Evolutionary conservation across 2,329 filamentous ascomycete genomes (phyloP).

Genomic region (Paecilomyces variotii): DNA sequence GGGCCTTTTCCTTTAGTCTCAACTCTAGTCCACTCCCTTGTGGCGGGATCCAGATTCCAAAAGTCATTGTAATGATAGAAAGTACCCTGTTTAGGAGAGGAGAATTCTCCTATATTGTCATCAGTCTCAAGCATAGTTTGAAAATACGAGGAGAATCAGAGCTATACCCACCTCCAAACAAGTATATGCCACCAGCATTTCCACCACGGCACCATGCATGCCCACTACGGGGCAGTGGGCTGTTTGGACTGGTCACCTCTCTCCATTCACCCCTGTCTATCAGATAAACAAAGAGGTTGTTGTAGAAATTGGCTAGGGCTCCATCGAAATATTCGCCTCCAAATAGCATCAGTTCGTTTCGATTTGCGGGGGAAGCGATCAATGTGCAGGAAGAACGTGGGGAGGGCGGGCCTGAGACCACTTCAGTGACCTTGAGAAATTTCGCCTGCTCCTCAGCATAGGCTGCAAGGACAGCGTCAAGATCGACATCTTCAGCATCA

Average conservation of each 20-base stretch:
- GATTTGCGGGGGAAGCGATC: slow-evolving; percentile 75
- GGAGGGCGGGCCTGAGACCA: slow-evolving; percentile 61
- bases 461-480: slow-evolving; percentile 87
- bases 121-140: slow-evolving; percentile 3
- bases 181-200: slow-evolving; percentile 75
- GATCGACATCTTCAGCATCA: slow-evolving; percentile 84
- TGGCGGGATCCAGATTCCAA: slow-evolving; percentile 79
- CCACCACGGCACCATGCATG: slow-evolving; percentile 91
- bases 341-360: slow-evolving; percentile 82
- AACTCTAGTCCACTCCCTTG: slow-evolving; percentile 83
- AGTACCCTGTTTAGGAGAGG: slow-evolving; percentile 90
- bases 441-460: slow-evolving; percentile 89
- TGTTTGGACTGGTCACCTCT: slow-evolving; percentile 81
- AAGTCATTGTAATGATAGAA: slow-evolving; percentile 99
- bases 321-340: slow-evolving; percentile 97
- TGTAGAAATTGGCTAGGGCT: slow-evolving; percentile 65
- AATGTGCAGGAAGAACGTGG: slow-evolving; percentile 73
- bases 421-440: slow-evolving; percentile 89
- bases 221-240: slow-evolving; percentile 79
- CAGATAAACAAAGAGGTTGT: slow-evolving; percentile 61
- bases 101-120: slow-evolving; percentile 63
- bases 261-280: slow-evolving; percentile 86
- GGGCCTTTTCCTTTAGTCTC: slow-evolving; percentile 68
- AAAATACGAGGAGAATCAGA: neutral
- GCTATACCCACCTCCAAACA: slow-evolving; percentile 63